A percentile compares a stretch with the other conserved stretches of the same genome.
These are phyloP conservation scores for Leucocoprinus birnbaumii DNA, from an alignment of 768 basidiomycete genomes.

Conservation along the genomic window DNA sequence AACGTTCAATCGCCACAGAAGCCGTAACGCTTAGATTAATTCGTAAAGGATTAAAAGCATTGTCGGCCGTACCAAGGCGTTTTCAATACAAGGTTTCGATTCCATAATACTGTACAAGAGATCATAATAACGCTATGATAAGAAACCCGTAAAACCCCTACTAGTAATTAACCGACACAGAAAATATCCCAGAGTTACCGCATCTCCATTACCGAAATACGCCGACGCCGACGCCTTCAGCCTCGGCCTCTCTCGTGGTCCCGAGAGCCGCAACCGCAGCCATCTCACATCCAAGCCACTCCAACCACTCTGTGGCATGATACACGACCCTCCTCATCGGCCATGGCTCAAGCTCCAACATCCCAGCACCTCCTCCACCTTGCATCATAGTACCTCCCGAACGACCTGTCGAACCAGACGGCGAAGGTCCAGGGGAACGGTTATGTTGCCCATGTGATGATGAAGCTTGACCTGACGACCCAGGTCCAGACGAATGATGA, in stretches of 20 bases:
- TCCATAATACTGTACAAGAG: no score
- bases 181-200: no score
- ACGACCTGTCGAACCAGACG: not conserved
- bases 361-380: conserved; percentile 19
- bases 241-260: conserved; percentile 10
- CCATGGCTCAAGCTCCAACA: conserved; percentile 50
- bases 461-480: conserved; percentile 2
- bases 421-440: not conserved
- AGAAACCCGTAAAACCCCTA: no score
- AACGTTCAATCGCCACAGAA: no score
- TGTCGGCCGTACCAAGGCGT: no score
- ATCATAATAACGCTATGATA: no score
- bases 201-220: conserved; percentile 2
- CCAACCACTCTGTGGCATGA: conserved; percentile 59
- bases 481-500: not conserved
- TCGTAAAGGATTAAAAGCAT: no score
- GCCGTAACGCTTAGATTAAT: no score
- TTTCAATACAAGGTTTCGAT: no score
- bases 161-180: no score
- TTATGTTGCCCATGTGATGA: not conserved
- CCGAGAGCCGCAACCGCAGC: conserved; percentile 25
- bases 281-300: conserved; percentile 62
- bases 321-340: conserved; percentile 48
- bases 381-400: not conserved
- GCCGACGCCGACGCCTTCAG: conserved; percentile 9